Percentiles rank a stretch among this genome's conserved stretches.
Evolutionary conservation across 2,329 filamentous ascomycete species (phyloP).

Genomic region (Esteya vermicola): DNA sequence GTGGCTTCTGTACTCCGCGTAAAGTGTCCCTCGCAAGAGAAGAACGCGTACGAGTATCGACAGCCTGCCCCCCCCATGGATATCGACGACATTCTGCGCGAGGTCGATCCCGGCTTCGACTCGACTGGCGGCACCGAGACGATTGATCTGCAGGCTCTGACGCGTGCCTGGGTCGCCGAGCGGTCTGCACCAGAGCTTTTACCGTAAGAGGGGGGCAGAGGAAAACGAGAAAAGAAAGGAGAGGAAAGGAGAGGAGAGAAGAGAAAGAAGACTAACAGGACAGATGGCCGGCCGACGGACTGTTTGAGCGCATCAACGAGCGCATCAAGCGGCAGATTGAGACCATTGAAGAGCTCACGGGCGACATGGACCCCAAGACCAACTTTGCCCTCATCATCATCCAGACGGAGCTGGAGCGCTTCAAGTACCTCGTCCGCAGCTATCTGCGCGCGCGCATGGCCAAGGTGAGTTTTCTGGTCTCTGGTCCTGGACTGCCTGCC

Average conservation of each 20-base stretch:
- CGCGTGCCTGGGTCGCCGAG: slow-evolving; percentile 86
- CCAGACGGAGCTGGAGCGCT: slow-evolving; percentile 89
- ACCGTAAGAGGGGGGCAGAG: slow-evolving; percentile 34
- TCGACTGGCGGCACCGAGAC: slow-evolving; percentile 38
- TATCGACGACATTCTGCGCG: slow-evolving; percentile 66
- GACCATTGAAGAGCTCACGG: slow-evolving; percentile 44
- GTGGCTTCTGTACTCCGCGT: too few species aligned
- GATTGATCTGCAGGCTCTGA: slow-evolving; percentile 75
- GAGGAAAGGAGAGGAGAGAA: neutral
- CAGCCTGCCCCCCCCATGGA: slow-evolving; percentile 38
- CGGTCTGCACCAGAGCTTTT: slow-evolving; percentile 81
- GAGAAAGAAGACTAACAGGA: neutral
- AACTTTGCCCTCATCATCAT: slow-evolving; percentile 91
- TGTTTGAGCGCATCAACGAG: slow-evolving; percentile 72
- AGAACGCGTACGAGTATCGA: too few species aligned
- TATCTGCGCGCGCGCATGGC: slow-evolving; percentile 73
- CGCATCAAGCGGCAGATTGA: slow-evolving; percentile 29
- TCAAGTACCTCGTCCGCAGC: slow-evolving; percentile 78
- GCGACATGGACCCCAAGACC: slow-evolving; percentile 74
- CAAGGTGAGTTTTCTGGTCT: slow-evolving; percentile 43
- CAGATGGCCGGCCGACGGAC: slow-evolving; percentile 51
- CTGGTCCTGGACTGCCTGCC: neutral
- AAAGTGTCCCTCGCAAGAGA: too few species aligned
- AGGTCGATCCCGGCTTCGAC: slow-evolving; percentile 48
- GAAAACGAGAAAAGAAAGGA: neutral